Evolutionary conservation across 176 grass and related monocot species (phyloP).

Genomic region (Ananas comosus): DNA sequence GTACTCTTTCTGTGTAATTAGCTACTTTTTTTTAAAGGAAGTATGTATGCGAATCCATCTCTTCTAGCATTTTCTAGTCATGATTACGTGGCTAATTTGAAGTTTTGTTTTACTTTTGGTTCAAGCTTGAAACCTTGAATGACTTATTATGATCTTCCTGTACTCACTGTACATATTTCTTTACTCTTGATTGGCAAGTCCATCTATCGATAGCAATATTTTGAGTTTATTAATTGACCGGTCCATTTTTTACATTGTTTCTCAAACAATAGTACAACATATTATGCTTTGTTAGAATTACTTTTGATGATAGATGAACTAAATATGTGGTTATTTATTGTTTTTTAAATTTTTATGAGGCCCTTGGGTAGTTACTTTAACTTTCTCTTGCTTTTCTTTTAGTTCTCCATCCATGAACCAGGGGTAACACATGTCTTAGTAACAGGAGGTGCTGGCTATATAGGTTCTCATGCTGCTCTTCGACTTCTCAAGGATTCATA

Average conservation of each 20-base stretch:
- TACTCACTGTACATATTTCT: not conserved
- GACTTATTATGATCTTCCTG: too few relatives aligned
- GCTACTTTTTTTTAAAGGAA: too few relatives aligned
- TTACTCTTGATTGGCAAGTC: not conserved
- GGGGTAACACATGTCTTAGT: constrained; percentile 75
- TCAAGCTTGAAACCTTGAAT: too few relatives aligned
- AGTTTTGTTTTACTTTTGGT: too few relatives aligned
- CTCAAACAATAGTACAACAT: not conserved
- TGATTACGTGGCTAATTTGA: too few relatives aligned
- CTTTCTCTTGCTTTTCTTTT: constrained; percentile 26
- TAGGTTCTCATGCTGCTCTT: constrained; percentile 76
- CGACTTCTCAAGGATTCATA: constrained; percentile 70
- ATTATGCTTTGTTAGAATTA: not conserved
- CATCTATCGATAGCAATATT: not conserved
- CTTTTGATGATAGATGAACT: not conserved
- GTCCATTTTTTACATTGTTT: not conserved
- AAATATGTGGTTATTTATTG: not conserved
- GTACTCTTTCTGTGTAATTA: too few relatives aligned
- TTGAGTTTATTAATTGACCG: not conserved
- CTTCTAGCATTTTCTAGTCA: too few relatives aligned
- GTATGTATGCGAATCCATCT: too few relatives aligned
- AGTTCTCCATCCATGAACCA: constrained; percentile 76
- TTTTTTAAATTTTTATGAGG: not conserved
- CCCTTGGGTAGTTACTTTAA: not conserved
- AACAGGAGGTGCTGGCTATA: constrained; percentile 78